Percentiles rank a stretch among this genome's conserved stretches.
These are phyloP conservation scores for Basipetospora sp. DNA, from an alignment of 2,329 filamentous ascomycete species.

Conservation along the genomic window DNA sequence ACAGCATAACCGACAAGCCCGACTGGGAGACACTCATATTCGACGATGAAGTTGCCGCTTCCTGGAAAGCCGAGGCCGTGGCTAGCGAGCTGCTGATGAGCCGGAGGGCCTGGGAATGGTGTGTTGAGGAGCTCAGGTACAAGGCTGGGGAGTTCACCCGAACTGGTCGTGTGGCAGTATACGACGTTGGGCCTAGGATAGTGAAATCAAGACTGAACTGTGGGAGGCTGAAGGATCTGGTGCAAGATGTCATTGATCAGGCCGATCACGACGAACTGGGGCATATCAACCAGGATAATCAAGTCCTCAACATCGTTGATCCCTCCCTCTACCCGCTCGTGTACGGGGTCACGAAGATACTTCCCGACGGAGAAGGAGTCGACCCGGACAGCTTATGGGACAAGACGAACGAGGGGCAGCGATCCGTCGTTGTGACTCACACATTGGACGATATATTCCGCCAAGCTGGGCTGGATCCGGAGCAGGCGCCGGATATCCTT, in stretches of 20 bases:
- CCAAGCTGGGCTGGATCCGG: background rate
- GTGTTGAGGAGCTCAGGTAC: constrained; percentile 1
- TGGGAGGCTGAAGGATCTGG: background rate
- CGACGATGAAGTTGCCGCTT: constrained; percentile 15
- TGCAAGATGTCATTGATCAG: background rate
- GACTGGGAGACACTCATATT: constrained; percentile 24
- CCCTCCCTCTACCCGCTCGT: constrained; percentile 3
- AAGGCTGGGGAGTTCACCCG: background rate
- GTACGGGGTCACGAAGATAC: background rate
- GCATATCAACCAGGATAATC: background rate
- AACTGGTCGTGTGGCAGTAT: background rate
- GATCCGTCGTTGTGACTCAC: background rate
- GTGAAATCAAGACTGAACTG: background rate
- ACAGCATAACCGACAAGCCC: constrained; percentile 22
- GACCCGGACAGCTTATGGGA: constrained; percentile 1
- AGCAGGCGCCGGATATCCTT: background rate
- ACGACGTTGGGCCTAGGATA: background rate
- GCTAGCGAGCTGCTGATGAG: constrained; percentile 1
- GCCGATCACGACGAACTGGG: background rate
- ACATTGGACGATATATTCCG: constrained; percentile 1
- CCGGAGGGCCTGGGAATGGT: constrained; percentile 2
- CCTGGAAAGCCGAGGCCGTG: constrained; percentile 10
- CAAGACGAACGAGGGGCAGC: background rate
- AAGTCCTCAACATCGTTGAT: constrained; percentile 3
- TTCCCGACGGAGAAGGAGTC: background rate